phyloP scores from a whole-genome alignment of 352 stramenopile genomes.

The Globisporangium nagaii region DNA sequence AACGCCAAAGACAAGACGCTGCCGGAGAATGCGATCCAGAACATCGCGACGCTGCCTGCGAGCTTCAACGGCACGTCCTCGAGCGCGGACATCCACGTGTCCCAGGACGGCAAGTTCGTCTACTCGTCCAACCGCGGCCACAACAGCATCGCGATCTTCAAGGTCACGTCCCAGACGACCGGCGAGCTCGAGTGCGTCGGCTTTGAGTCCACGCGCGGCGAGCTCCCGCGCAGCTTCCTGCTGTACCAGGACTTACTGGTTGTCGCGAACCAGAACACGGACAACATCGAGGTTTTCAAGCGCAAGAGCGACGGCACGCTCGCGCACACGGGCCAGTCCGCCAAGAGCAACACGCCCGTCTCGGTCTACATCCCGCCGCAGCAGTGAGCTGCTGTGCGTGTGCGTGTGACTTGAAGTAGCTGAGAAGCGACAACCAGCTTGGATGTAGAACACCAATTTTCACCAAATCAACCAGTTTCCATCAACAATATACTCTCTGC shows the following conservation, averaged over 20 bases:
- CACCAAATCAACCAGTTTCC: no score
- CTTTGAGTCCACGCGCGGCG: slow-evolving; percentile 8
- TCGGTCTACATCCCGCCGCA: slow-evolving; percentile 6
- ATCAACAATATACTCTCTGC: no score
- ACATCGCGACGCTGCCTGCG: slow-evolving; percentile 47
- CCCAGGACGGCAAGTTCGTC: slow-evolving; percentile 43
- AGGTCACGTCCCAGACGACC: slow-evolving; percentile 16
- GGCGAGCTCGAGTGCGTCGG: slow-evolving; percentile 6
- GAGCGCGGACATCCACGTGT: slow-evolving; percentile 50
- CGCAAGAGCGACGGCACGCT: slow-evolving; percentile 13
- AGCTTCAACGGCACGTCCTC: slow-evolving; percentile 21
- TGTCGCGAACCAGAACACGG: slow-evolving; percentile 20
- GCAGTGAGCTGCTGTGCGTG: not conserved
- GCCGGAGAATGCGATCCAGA: slow-evolving; percentile 23
- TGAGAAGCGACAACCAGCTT: no score
- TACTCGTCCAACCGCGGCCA: slow-evolving; percentile 67
- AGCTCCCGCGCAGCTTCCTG: slow-evolving; percentile 12
- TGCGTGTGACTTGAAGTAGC: no score
- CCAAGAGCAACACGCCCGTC: slow-evolving; percentile 9
- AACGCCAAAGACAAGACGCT: slow-evolving; percentile 13
- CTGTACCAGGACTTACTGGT: slow-evolving; percentile 11
- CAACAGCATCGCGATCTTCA: slow-evolving; percentile 58
- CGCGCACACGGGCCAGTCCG: slow-evolving; percentile 3
- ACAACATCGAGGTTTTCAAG: slow-evolving; percentile 15
- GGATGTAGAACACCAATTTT: no score